phyloP scores from a whole-genome alignment of 768 basidiomycete genomes.

The Boletellus ananas region DNA sequence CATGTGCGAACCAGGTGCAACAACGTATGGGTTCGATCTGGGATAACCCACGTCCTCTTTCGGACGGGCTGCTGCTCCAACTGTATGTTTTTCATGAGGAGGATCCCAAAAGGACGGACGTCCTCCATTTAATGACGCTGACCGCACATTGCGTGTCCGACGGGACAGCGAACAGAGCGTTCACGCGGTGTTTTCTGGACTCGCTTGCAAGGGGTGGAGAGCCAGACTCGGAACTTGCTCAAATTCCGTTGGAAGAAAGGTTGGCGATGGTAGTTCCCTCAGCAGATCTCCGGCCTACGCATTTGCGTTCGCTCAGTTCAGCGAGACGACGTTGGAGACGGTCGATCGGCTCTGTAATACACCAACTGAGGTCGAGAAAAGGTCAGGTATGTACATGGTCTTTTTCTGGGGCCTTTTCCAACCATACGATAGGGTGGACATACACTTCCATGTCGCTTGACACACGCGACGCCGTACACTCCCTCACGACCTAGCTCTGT shows the following conservation, averaged over 20 bases:
- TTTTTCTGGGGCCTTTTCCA: constrained; percentile 20
- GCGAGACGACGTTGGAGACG: constrained; percentile 42
- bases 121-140: constrained; percentile 40
- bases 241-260: constrained; percentile 31
- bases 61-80: constrained; percentile 39
- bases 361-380: constrained; percentile 29
- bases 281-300: constrained; percentile 35
- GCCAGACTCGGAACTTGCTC: not conserved
- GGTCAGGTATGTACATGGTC: constrained; percentile 30
- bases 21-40: constrained; percentile 28
- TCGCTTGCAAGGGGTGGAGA: constrained; percentile 22
- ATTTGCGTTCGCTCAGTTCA: constrained; percentile 21
- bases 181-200: constrained; percentile 43
- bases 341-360: constrained; percentile 40
- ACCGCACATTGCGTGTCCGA: constrained; percentile 49
- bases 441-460: constrained; percentile 42
- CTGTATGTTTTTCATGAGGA: constrained; percentile 37
- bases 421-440: constrained; percentile 45
- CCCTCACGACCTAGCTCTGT: constrained; percentile 35
- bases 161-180: constrained; percentile 39
- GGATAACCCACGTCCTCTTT: constrained; percentile 35
- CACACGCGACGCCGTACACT: constrained; percentile 32
- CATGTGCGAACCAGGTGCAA: constrained; percentile 34
- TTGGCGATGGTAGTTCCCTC: constrained; percentile 40
- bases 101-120: constrained; percentile 28